A percentile compares a stretch with the other conserved stretches of the same genome.
These are phyloP conservation scores for Hemileccinum impolitum DNA, from an alignment of 768 basidiomycete species.

Conservation along the genomic window DNA sequence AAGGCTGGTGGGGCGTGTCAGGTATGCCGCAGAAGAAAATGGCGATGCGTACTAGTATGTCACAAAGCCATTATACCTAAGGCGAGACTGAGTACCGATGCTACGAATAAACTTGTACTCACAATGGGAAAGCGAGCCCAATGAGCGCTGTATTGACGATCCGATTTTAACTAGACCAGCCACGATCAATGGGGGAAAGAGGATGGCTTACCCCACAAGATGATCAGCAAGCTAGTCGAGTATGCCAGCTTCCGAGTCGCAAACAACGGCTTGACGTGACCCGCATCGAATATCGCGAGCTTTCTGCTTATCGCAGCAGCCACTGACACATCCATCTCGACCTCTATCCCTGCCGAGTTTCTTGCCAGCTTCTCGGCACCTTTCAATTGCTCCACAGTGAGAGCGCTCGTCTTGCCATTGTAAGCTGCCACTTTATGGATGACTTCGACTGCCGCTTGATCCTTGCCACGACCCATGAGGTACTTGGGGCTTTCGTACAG, in stretches of 20 bases:
- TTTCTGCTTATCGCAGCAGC: constrained; percentile 39
- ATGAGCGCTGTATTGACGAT: constrained; percentile 51
- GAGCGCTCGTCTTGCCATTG: constrained; percentile 48
- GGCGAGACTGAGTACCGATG: background rate
- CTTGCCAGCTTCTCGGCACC: constrained; percentile 12
- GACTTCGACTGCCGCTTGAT: constrained; percentile 58
- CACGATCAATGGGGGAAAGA: background rate
- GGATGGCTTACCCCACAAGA: constrained; percentile 44
- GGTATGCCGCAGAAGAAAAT: background rate
- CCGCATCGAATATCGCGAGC: constrained; percentile 35
- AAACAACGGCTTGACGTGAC: constrained; percentile 49
- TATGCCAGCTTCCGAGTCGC: constrained; percentile 47
- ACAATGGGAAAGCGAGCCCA: constrained; percentile 73
- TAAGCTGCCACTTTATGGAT: constrained; percentile 59
- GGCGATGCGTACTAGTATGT: constrained; percentile 42
- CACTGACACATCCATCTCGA: constrained; percentile 34
- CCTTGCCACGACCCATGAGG: constrained; percentile 64
- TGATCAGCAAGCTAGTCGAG: constrained; percentile 48
- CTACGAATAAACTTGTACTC: constrained; percentile 14
- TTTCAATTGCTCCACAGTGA: constrained; percentile 52
- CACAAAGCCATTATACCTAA: constrained; percentile 50
- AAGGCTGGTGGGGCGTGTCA: constrained; percentile 40
- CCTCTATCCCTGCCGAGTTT: constrained; percentile 7
- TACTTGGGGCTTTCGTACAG: constrained; percentile 71
- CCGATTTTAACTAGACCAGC: background rate